Evolutionary conservation across 345 rosid genomes (phyloP).

Genomic region (Schrenkiella parvula): DNA sequence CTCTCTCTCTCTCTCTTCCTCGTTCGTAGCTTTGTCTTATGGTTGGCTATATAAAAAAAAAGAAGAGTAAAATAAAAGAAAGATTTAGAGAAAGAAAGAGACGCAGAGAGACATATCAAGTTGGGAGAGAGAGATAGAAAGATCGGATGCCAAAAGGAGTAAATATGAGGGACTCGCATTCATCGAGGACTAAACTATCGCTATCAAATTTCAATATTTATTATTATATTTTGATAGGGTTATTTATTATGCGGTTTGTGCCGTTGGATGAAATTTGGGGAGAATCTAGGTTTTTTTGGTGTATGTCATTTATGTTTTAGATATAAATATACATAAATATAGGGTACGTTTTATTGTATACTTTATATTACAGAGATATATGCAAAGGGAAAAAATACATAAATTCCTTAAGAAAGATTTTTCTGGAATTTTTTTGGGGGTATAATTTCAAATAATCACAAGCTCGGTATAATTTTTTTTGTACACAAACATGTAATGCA

Average conservation of each 20-base stretch:
- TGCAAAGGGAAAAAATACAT: slow-evolving; percentile 21
- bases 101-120: slow-evolving; percentile 11
- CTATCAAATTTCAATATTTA: slow-evolving; percentile 40
- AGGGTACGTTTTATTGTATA: slow-evolving; percentile 1
- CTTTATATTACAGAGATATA: slow-evolving; percentile 8
- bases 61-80: not conserved
- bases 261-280: slow-evolving; percentile 35
- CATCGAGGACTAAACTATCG: slow-evolving; percentile 68
- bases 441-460: slow-evolving; percentile 7
- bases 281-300: slow-evolving; percentile 29
- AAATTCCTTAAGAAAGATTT: slow-evolving; percentile 10
- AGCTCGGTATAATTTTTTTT: slow-evolving; percentile 23
- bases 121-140: slow-evolving; percentile 7
- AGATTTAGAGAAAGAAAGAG: slow-evolving; percentile 15
- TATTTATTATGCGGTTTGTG: slow-evolving; percentile 30
- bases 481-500: slow-evolving; percentile 22
- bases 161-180: slow-evolving; percentile 34
- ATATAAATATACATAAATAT: not conserved
- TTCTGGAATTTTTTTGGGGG: slow-evolving; percentile 8
- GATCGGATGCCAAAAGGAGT: slow-evolving; percentile 34
- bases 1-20: slow-evolving; percentile 9
- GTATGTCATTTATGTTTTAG: slow-evolving; percentile 13
- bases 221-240: slow-evolving; percentile 15
- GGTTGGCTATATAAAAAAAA: not conserved
- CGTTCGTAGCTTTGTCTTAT: slow-evolving; percentile 3